phyloP scores from a whole-genome alignment of 2,329 filamentous ascomycete genomes.

The Phaeophleospora eucalypticola region DNA sequence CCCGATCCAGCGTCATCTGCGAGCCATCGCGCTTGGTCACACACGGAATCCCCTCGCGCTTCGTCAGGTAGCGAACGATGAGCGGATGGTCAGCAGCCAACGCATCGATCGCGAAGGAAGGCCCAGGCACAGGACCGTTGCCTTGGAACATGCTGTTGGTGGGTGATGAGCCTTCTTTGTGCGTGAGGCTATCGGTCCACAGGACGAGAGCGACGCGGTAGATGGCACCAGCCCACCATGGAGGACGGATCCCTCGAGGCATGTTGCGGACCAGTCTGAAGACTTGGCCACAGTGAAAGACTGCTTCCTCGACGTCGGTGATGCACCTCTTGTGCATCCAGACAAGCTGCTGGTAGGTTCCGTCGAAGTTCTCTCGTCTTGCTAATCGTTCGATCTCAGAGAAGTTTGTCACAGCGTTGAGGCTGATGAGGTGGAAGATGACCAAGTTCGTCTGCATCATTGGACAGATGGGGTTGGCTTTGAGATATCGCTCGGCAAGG shows the following conservation, averaged over 20 bases:
- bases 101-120: constrained; percentile 49
- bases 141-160: constrained; percentile 35
- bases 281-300: constrained; percentile 66
- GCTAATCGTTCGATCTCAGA: constrained; percentile 64
- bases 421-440: constrained; percentile 66
- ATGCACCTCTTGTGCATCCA: constrained; percentile 61
- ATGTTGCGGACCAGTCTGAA: constrained; percentile 59
- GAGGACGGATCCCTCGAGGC: constrained; percentile 57
- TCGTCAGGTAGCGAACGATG: constrained; percentile 50
- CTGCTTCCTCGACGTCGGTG: constrained; percentile 58
- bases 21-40: constrained; percentile 50
- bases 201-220: constrained; percentile 63
- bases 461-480: constrained; percentile 54
- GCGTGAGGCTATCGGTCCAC: constrained; percentile 58
- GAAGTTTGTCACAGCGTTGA: constrained; percentile 66
- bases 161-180: constrained; percentile 43
- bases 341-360: constrained; percentile 52
- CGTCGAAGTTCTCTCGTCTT: constrained; percentile 56
- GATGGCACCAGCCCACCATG: constrained; percentile 67
- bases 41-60: constrained; percentile 51
- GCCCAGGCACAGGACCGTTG: constrained; percentile 26
- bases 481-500: constrained; percentile 55
- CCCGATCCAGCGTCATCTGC: constrained; percentile 45
- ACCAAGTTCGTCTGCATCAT: constrained; percentile 63
- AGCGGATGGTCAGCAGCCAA: constrained; percentile 49